Conservation (phyloP, 306 rosid species). For the barrel medic (Medicago truncatula) region DNA sequence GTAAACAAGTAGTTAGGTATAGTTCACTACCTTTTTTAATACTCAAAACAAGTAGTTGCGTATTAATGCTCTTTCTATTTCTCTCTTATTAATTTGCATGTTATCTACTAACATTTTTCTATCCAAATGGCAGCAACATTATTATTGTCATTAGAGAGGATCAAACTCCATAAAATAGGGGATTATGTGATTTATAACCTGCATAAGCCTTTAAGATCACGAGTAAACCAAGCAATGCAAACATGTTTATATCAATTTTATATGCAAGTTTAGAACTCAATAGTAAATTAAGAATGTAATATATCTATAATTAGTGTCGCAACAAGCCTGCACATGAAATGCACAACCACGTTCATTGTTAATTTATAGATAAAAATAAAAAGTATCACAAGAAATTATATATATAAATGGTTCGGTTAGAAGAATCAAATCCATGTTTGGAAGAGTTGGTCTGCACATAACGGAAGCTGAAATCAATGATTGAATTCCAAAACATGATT, state of each 20-base stretch:
- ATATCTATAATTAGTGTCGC: slow-evolving; percentile 20
- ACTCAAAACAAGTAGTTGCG: too few relatives aligned
- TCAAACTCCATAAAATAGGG: slow-evolving; percentile 35
- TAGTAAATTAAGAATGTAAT: slow-evolving; percentile 3
- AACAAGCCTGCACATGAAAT: slow-evolving; percentile 44
- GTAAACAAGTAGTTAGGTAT: too few relatives aligned
- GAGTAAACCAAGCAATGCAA: slow-evolving; percentile 1
- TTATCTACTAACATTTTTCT: neutral
- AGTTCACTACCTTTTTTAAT: too few relatives aligned
- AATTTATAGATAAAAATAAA: neutral
- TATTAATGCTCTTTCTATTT: too few relatives aligned
- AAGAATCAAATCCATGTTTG: slow-evolving; percentile 54
- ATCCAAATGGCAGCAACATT: neutral
- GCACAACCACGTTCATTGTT: slow-evolving; percentile 9
- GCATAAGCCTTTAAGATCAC: slow-evolving; percentile 1
- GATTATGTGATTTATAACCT: slow-evolving; percentile 45
- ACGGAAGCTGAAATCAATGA: slow-evolving; percentile 40
- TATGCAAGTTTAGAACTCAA: slow-evolving; percentile 21
- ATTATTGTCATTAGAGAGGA: neutral
- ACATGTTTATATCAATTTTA: neutral
- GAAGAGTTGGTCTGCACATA: slow-evolving; percentile 34
- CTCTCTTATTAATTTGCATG: too few relatives aligned
- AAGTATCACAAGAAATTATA: neutral
- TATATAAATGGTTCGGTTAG: slow-evolving; percentile 31
- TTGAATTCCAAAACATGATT: slow-evolving; percentile 40